Base-by-base conservation (phyloP, 129 eudicot species). In the Artemisia annua region DNA sequence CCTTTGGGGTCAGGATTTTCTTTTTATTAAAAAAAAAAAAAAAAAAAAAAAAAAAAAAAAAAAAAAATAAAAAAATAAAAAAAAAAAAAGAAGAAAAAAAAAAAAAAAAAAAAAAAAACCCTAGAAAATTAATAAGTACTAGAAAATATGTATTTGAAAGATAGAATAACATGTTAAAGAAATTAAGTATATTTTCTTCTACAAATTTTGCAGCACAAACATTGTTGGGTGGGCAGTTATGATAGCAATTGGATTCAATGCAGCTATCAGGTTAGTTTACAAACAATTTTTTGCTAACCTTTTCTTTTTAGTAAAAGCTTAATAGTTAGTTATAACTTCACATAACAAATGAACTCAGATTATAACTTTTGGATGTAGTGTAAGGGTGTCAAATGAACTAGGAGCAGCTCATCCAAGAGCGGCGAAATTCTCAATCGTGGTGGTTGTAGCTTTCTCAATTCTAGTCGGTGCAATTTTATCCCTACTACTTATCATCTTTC, bases 321-420 rank as follows among this genome's bases (percentile, higher is more conserved):
- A 16, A 60, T 11, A 24, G 26, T 12, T 3, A 9, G 28, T 30
- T 30, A 11, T 16, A 28, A 28, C 2, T 16, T 35, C 14, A 1
- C 57, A 3, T 11, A 44, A 8, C 14, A 35, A 22, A 14, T 3
- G 69, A 57, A 20, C 26, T 7, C 17, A 49, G 11, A 48, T 9
- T 5, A 11, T 26, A 26, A 73, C 3, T 5, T 4, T 11, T 73
- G 39, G 7, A 43, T 81, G 59, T 60, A 85, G 89, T 62, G 89
- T 85, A 18, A 71, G 89, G 64, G 86, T 85, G 4, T 81, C 89
- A 15, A 85, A 85, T 75, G 86, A 85, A 54, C 63, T 85, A 28
- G 89, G 89, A 15, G 85, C 89, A n/a, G 73, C 74, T 7, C 89
- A 78, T 17, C 89, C 89, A 32, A 81, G 80, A 81, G 75, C 86